Conservation (phyloP, 1,284 basidiomycete genomes). For the Puccinia sorghi region DNA sequence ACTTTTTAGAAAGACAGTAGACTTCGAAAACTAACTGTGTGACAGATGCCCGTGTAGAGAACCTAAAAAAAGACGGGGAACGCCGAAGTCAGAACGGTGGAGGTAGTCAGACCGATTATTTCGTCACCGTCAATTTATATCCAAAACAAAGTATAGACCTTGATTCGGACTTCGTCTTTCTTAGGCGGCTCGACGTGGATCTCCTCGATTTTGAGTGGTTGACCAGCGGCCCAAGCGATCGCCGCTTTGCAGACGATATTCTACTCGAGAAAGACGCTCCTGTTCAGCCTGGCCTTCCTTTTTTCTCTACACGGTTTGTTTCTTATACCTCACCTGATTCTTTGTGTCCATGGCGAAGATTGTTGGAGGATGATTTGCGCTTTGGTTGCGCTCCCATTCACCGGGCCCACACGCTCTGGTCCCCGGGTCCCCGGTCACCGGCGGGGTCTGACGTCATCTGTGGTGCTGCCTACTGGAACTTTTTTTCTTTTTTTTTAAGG, state of each 20-base stretch:
- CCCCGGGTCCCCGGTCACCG: no score
- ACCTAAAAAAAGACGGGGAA: slow-evolving; percentile 30
- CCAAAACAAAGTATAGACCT: slow-evolving; percentile 54
- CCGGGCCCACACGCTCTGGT: no score
- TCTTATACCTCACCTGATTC: not conserved
- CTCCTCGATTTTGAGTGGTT: slow-evolving; percentile 83
- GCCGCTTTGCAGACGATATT: slow-evolving; percentile 76
- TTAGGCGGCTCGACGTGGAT: slow-evolving; percentile 89
- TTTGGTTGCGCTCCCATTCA: no score
- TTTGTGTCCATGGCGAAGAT: not conserved
- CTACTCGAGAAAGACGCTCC: slow-evolving; percentile 52
- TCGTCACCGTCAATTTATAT: not conserved
- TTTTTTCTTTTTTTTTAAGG: no score
- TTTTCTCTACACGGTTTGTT: not conserved
- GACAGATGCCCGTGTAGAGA: slow-evolving; percentile 76
- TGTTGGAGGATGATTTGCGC: not conserved
- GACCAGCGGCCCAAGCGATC: slow-evolving; percentile 89
- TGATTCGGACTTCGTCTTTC: slow-evolving; percentile 77
- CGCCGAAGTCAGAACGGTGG: slow-evolving; percentile 24
- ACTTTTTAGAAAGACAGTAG: not conserved
- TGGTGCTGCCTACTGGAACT: no score
- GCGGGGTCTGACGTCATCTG: no score
- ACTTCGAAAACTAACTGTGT: slow-evolving; percentile 65
- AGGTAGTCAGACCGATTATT: not conserved
- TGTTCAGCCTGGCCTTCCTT: no score